A percentile compares a stretch with the other conserved stretches of the same genome.
Conservation (phyloP, 225 moss, liverwort and hornwort species). For the Thuidium tamariscinum region DNA sequence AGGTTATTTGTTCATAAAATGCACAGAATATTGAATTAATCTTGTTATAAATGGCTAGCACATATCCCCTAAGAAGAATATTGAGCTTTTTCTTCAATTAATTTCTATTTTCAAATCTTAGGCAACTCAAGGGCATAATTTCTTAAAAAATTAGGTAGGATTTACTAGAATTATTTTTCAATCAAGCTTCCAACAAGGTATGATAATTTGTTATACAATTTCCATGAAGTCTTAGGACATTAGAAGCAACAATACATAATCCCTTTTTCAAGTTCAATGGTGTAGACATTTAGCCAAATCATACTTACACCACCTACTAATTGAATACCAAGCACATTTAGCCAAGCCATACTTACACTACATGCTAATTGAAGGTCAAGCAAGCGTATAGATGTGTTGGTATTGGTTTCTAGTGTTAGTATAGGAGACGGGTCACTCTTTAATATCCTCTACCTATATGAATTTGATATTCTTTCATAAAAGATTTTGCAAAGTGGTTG, state of each 20-base stretch:
- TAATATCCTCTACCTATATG: not conserved
- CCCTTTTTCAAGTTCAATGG: not conserved
- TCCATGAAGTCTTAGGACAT: not conserved
- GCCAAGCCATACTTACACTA: no score
- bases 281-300: not conserved
- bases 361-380: not conserved
- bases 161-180: no score
- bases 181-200: no score
- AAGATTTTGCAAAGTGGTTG: not conserved
- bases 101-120: no score
- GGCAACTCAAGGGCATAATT: no score
- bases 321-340: not conserved
- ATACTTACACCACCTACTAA: not conserved
- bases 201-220: not conserved
- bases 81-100: no score
- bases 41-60: no score
- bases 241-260: not conserved
- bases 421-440: not conserved
- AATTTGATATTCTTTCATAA: not conserved
- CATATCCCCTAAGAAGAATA: no score
- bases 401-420: not conserved
- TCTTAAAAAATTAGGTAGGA: no score
- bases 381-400: not conserved
- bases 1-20: no score
- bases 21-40: no score